Conservation (phyloP, 306 rosid species). For the Quercus parvula region DNA sequence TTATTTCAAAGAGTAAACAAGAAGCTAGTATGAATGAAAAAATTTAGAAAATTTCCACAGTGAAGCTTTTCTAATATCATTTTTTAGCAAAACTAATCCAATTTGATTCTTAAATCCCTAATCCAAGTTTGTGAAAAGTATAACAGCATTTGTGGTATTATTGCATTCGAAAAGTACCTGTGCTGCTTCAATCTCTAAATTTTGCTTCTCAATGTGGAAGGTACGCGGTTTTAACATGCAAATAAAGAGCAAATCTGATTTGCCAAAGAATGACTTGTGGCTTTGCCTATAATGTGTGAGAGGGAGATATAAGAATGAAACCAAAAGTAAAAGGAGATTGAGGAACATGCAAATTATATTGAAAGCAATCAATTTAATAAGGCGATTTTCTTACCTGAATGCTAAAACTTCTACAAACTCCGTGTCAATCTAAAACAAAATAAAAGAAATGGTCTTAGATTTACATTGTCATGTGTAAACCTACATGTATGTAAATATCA, state of each 20-base stretch:
- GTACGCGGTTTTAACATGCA: constrained; percentile 72
- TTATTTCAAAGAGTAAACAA: neutral
- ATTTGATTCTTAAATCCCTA: neutral
- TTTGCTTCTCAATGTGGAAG: constrained; percentile 54
- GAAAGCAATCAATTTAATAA: neutral
- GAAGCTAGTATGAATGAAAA: neutral
- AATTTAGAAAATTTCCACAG: neutral
- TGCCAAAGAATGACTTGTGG: constrained; percentile 57
- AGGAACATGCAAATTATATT: neutral
- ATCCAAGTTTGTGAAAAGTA: neutral
- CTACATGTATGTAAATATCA: neutral
- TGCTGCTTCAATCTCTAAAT: constrained; percentile 69
- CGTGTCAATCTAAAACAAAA: constrained; percentile 59
- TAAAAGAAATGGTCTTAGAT: constrained; percentile 9
- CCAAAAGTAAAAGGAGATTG: neutral
- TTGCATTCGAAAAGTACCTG: constrained; percentile 37
- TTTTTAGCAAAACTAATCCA: neutral
- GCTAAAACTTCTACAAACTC: constrained; percentile 76
- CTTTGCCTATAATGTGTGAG: constrained; percentile 54
- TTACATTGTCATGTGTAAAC: neutral
- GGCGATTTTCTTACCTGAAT: constrained; percentile 51
- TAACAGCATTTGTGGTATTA: neutral
- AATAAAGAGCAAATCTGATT: constrained; percentile 71
- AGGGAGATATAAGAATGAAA: neutral
- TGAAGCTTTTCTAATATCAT: neutral